Conservation (phyloP, 2,329 filamentous ascomycete species). For the Penicillium decumbens region DNA sequence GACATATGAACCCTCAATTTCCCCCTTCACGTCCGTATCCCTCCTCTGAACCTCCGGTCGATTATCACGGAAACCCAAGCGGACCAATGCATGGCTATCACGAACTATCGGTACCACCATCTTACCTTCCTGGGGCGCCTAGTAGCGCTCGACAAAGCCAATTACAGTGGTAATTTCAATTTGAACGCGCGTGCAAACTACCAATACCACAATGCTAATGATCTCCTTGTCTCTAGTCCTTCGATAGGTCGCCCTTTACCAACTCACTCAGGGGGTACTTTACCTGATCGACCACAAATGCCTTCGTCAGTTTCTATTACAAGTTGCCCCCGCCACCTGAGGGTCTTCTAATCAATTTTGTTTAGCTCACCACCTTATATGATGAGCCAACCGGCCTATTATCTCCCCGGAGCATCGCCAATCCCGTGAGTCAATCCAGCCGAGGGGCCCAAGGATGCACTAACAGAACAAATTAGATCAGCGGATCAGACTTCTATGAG, state of each 20-base stretch:
- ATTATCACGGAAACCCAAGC: slow-evolving; percentile 24
- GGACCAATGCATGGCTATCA: slow-evolving; percentile 17
- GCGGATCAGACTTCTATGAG: slow-evolving; percentile 26
- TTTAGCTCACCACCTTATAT: slow-evolving; percentile 32
- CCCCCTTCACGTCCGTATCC: slow-evolving; percentile 25
- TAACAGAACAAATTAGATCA: slow-evolving; percentile 16
- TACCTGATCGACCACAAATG: slow-evolving; percentile 18
- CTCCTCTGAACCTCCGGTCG: slow-evolving; percentile 22
- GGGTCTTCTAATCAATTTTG: slow-evolving; percentile 1
- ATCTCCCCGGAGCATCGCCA: slow-evolving; percentile 29
- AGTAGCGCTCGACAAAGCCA: slow-evolving; percentile 13
- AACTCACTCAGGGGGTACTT: slow-evolving; percentile 7
- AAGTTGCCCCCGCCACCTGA: background rate
- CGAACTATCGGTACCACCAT: slow-evolving; percentile 7
- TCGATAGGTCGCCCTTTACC: slow-evolving; percentile 14
- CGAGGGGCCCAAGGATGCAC: background rate
- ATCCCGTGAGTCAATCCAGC: slow-evolving; percentile 27
- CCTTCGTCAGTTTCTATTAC: slow-evolving; percentile 14
- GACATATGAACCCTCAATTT: slow-evolving; percentile 26
- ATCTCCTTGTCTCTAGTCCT: slow-evolving; percentile 9
- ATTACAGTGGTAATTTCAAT: slow-evolving; percentile 13
- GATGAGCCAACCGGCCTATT: slow-evolving; percentile 33
- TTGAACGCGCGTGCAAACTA: background rate
- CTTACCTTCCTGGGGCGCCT: slow-evolving; percentile 12
- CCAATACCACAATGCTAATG: background rate